A percentile compares a stretch with the other conserved stretches of the same genome.
phyloP scores from a whole-genome alignment of 177 flowering plant genomes.

The Vitis hybrid region DNA sequence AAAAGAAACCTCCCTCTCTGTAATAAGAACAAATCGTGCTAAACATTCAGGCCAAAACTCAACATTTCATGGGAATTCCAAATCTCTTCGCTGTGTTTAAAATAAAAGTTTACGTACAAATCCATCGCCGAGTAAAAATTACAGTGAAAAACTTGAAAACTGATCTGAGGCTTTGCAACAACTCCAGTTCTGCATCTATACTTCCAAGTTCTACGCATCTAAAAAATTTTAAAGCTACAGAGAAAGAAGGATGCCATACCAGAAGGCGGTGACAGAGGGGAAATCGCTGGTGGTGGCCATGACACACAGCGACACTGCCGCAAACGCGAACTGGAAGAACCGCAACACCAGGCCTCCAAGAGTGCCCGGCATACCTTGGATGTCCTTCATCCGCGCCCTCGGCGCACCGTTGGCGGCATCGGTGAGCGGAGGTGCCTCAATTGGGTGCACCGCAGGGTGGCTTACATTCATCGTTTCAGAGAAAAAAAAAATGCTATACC shows the following conservation, averaged over 20 bases:
- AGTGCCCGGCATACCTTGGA: slow-evolving; percentile 85
- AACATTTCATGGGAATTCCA: no score
- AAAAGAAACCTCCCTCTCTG: no score
- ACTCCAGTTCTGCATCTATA: no score
- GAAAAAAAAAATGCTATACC: not conserved
- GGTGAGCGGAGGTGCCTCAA: slow-evolving; percentile 40
- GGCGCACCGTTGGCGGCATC: slow-evolving; percentile 19
- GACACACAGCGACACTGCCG: slow-evolving; percentile 49
- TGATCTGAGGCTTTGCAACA: no score
- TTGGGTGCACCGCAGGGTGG: slow-evolving; percentile 54
- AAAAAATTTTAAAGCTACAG: not conserved
- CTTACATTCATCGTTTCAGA: slow-evolving; percentile 37
- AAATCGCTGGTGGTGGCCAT: slow-evolving; percentile 77
- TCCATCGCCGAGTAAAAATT: no score
- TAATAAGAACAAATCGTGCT: no score
- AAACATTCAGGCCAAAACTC: no score
- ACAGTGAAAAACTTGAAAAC: no score
- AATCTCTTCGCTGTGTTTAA: no score
- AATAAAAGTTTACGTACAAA: no score
- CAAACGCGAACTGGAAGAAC: slow-evolving; percentile 51
- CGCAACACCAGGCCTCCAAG: slow-evolving; percentile 56
- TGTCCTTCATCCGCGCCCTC: slow-evolving; percentile 59
- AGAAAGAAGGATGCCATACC: slow-evolving; percentile 31
- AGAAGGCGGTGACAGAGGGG: slow-evolving; percentile 74
- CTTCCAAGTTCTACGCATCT: no score